Base-by-base conservation (phyloP, 257 asterid genomes). In the Prunella vulgaris region DNA sequence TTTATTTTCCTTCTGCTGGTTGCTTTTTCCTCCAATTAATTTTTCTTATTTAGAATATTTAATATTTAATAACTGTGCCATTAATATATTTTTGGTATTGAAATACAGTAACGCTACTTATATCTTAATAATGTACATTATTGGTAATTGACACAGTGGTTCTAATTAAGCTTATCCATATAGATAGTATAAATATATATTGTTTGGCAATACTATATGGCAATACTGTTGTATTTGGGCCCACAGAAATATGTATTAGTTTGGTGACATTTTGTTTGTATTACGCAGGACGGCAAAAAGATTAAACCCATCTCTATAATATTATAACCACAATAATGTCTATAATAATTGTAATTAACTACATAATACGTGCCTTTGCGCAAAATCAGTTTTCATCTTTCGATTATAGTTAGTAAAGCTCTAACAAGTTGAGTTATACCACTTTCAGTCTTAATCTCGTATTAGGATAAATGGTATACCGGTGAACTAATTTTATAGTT, bases 201-300 rank as follows among this genome's bases (percentile, higher is more conserved):
- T 17, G 30, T 37, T 14, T 5, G 17, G 3, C 33, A 15, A 38
- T 40, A n/a, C 27, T 2, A 59, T 61, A 32, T 62, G 21, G 5
- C 12, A 14, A 38, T 42, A 40, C 14, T 25, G 38, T 53, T 40
- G 44, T 63, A 69, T 14, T 35, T 62, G 42, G 75, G 22, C 61
- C 79, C 79, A 40, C 17, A 30, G 22, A 61, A 40, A 10, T 12
- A 14, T 17, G 15, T 20, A 9, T 20, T 14, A 56, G 40, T 10
- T 42, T 42, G 61, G 61, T 24, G 14, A 7, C 25, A 62, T 53
- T 49, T 69, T 75, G 72, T 75, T 69, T 24, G 60, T 56, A 27
- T 61, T 61, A 62, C 53, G 37, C 40, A 25, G 71, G 64, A 76
- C 72, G 73, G 80, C 76, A 54, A 32, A 64, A 28, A 13, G 69